Percentiles rank a stretch among this genome's conserved stretches.
Conservation (phyloP, 495 filamentous ascomycete genomes). For the Neohortaea acidophila region DNA sequence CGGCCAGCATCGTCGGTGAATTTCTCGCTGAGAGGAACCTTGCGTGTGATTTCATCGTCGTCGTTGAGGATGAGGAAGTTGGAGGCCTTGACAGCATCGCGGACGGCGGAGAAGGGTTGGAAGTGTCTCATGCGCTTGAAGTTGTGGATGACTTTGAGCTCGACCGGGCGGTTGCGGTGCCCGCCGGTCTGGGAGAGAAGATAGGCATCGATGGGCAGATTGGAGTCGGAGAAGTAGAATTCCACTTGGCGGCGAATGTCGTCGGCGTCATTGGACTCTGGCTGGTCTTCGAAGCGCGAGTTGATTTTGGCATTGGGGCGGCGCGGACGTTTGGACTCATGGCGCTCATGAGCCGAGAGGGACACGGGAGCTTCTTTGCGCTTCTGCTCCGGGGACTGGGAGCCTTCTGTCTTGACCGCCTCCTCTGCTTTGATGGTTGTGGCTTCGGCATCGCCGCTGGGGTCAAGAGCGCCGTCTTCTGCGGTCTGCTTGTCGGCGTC, state of each 20-base stretch:
- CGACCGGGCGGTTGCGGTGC: conserved; percentile 59
- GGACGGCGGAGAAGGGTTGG: conserved; percentile 63
- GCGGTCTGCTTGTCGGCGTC: too few relatives aligned
- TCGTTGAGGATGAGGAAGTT: conserved; percentile 50
- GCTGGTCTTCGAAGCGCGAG: conserved; percentile 12
- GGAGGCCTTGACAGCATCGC: conserved; percentile 65
- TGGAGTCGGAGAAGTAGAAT: conserved; percentile 93
- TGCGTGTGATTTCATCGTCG: conserved; percentile 58
- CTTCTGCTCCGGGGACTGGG: background rate
- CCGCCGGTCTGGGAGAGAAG: conserved; percentile 63
- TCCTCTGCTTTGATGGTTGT: too few relatives aligned
- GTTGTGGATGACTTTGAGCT: conserved; percentile 54
- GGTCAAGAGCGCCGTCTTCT: too few relatives aligned
- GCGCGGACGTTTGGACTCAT: conserved; percentile 9
- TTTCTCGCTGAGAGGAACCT: conserved; percentile 41
- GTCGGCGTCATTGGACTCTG: conserved; percentile 51
- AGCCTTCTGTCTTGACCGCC: too few relatives aligned
- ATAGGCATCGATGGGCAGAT: conserved; percentile 76
- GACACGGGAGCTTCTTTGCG: background rate
- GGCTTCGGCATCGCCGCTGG: too few relatives aligned
- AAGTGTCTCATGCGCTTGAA: conserved; percentile 95
- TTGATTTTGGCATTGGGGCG: conserved; percentile 1
- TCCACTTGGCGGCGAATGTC: conserved; percentile 82
- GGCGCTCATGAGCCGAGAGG: background rate
- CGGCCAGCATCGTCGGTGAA: conserved; percentile 29